Base-by-base conservation (phyloP, 1,139 yeast genomes). In the Debaryomycetaceae sp. region DNA sequence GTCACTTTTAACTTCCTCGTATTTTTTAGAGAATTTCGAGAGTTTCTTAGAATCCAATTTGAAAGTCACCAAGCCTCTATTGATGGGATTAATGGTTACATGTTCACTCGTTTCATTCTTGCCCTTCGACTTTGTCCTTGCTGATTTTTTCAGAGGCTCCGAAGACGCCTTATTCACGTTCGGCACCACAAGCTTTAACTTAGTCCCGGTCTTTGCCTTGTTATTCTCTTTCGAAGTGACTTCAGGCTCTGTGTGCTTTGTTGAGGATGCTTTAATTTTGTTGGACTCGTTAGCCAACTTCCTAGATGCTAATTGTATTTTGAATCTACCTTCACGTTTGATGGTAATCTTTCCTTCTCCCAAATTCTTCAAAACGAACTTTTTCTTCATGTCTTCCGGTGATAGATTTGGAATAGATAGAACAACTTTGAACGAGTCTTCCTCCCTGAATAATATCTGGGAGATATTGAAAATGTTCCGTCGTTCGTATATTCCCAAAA, bases 381-480 rank as follows among this genome's bases (percentile, higher is more conserved):
- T 81, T 62, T 80, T 83, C 47, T 70, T 70, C 42, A 73, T 57
- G 49, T 83, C 84, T 43, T 79, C 75, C 13, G 68, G 52, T 11
- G 75, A 70, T 27, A 73, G 68, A 54, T 70, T 67, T 4, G 97
- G 97, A 14, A 83, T 68, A 1, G 83, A 78, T 17, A 90, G 66
- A 8, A 70, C 76, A 1, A 89, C 87, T 20, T 78, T 59, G 40
- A 83, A 77, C 4, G 81, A 72, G 52, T 86, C 85, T 34, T 70
- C 65, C n/a, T 89, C 80, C 37, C 78, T 78, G 56, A 80, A 87
- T 36, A 93, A 64, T 6, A 91, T 75, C 42, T 81, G 80, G 46
- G 87, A 72, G 2, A 87, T 60, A 47, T 81, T 87, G 52, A 87
- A 83, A 13, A 93, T 58, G 36, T 76, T 66, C 48, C 93, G 74